Evolutionary conservation across 495 filamentous ascomycete genomes (phyloP).

Genomic region (Bacidia rubella): DNA sequence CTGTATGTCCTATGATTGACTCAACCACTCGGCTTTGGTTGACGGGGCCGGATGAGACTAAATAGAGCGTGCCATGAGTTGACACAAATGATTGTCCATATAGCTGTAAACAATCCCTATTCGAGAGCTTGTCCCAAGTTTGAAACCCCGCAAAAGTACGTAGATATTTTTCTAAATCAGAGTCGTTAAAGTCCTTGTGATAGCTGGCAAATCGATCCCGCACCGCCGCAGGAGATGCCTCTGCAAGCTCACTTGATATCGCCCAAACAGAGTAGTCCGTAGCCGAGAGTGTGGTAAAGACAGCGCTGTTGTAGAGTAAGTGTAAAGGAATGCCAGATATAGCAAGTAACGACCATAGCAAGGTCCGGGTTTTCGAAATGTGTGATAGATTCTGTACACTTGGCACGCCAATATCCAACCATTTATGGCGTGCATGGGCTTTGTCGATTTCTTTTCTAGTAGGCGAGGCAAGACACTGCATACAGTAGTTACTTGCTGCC

Average conservation of each 20-base stretch:
- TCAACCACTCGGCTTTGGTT: neutral
- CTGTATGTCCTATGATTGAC: neutral
- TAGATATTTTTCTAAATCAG: too few relatives aligned
- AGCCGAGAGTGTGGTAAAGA: conserved; percentile 17
- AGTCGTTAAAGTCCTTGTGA: too few relatives aligned
- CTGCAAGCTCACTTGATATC: too few relatives aligned
- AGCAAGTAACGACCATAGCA: conserved; percentile 13
- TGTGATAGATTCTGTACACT: conserved; percentile 26
- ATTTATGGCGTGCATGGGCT: conserved; percentile 23
- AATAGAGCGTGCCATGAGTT: neutral
- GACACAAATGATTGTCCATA: conserved; percentile 2
- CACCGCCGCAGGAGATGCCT: too few relatives aligned
- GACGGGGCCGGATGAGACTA: neutral
- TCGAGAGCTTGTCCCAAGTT: conserved; percentile 6
- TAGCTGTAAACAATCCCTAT: neutral
- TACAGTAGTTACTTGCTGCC: conserved; percentile 30
- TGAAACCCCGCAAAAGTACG: too few relatives aligned
- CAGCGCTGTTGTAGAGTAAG: conserved; percentile 18
- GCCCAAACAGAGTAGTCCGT: conserved; percentile 18
- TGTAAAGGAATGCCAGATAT: conserved; percentile 17
- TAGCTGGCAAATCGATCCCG: too few relatives aligned
- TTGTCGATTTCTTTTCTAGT: conserved; percentile 26
- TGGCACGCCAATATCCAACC: conserved; percentile 30
- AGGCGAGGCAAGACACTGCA: conserved; percentile 29
- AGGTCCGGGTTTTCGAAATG: conserved; percentile 3